Evolutionary conservation across 495 filamentous ascomycete genomes (phyloP), one percentile per base, ranked within the genome.

Genomic region (Aspergillus ostianus): DNA sequence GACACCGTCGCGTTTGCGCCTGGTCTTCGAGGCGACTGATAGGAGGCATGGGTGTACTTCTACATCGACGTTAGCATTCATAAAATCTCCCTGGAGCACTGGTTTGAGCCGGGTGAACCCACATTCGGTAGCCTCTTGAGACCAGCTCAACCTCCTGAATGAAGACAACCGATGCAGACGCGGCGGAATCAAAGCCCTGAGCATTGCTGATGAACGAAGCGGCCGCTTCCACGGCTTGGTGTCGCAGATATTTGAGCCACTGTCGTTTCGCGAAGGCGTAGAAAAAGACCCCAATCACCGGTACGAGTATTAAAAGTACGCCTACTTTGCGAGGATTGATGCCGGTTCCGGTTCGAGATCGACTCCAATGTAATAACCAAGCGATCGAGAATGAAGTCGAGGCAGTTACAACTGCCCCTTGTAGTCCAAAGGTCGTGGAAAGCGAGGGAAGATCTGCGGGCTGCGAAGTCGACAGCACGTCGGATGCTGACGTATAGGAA

Each of bases 131-230:
- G 52, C 94, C 94, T 64, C 93, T 84, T 45, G 93, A 93, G 13
- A 98, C 93, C 52, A 98, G 80, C 73, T 98, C 94, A 19, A 98
- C 93, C 71, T 98, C 94, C 75, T 98, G 93, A 59, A 98, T 89
- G 53, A 97, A 84, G 32, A 88, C 87, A 32, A 98, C 79, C 2
- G 92, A 89, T 26, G 91, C 86, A 54, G 87, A 88, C 36, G 84
- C 87, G 30, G 90, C 87, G 30, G 87, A 84, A 71, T 98, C 92
- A 61, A 95, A 92, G 21, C 89, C 86, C 63, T 94, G 93, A 45
- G 91, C 85, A 62, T 84, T 86, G 26, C 84, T 77, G 57, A 95
- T 86, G 59, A 98, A 88, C 0, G 72, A 67, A 9, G 85, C 83
- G n/a, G 89, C 89, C 58, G 87, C 86, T 27, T 87, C 80, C 47